Conservation (phyloP, 495 filamentous ascomycete species). For the Echria macrotheca region DNA sequence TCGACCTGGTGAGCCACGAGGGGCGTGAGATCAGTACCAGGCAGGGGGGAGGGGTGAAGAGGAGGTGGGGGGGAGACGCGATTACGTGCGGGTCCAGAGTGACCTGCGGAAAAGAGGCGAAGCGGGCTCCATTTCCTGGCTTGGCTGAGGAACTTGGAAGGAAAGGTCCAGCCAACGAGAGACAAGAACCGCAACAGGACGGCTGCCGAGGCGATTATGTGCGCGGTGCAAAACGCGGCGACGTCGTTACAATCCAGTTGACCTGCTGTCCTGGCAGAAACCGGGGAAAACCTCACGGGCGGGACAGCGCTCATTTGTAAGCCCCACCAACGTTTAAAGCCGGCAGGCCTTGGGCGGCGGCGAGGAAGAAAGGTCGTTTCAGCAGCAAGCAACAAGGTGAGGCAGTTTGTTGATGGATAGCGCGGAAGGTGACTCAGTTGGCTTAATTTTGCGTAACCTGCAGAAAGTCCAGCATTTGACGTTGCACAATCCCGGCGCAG, state of each 20-base stretch:
- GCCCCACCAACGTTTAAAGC: constrained; percentile 6
- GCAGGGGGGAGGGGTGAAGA: constrained; percentile 5
- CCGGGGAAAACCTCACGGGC: constrained; percentile 1
- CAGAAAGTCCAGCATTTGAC: neutral
- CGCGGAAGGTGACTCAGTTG: constrained; percentile 9
- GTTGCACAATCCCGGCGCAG: neutral
- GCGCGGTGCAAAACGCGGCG: constrained; percentile 4
- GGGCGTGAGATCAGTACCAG: neutral
- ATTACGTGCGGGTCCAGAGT: constrained; percentile 16
- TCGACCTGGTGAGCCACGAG: too few species aligned
- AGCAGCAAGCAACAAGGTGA: neutral
- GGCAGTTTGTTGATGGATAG: neutral
- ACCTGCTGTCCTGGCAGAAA: constrained; percentile 6
- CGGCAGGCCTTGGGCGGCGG: too few species aligned
- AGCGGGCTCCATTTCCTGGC: constrained; percentile 11
- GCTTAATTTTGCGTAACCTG: neutral
- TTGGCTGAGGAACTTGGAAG: constrained; percentile 9
- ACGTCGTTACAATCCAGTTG: too few species aligned
- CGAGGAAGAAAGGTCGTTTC: too few species aligned
- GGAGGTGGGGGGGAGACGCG: constrained; percentile 12
- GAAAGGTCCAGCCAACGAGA: constrained; percentile 4
- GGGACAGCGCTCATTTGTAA: neutral
- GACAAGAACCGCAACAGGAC: constrained; percentile 3
- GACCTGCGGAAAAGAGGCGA: constrained; percentile 18
- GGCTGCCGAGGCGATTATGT: constrained; percentile 3